A percentile compares a stretch with the other conserved stretches of the same genome.
Evolutionary conservation across 2,329 filamentous ascomycete genomes (phyloP).

Genomic region (Exophiala alcalophila): DNA sequence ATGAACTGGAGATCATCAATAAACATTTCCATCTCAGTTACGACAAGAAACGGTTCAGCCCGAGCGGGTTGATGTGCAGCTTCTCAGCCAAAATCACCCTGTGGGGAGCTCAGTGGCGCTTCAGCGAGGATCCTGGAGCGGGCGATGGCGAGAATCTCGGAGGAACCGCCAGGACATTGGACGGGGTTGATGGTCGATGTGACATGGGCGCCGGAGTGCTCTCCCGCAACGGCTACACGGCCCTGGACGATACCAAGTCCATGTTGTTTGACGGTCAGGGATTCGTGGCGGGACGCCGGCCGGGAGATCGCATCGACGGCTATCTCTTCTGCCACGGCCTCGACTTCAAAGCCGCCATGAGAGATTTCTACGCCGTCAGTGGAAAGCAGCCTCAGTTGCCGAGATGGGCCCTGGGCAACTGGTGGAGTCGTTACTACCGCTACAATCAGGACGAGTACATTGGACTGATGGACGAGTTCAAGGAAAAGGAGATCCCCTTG

Average conservation of each 20-base stretch:
- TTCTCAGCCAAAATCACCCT: conserved; percentile 41
- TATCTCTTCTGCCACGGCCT: conserved; percentile 61
- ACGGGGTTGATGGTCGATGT: conserved; percentile 51
- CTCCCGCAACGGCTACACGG: conserved; percentile 51
- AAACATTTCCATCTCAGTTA: conserved; percentile 56
- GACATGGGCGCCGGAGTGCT: conserved; percentile 52
- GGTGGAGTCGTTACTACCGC: conserved; percentile 63
- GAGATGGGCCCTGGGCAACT: conserved; percentile 60
- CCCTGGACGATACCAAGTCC: conserved; percentile 53
- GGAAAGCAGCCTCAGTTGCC: conserved; percentile 56
- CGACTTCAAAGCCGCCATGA: conserved; percentile 55
- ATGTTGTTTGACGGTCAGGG: conserved; percentile 57
- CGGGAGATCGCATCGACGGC: conserved; percentile 50
- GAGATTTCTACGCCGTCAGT: conserved; percentile 55
- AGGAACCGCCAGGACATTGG: conserved; percentile 55
- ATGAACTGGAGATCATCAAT: conserved; percentile 56
- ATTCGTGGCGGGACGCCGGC: conserved; percentile 46
- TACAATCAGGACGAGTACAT: conserved; percentile 58
- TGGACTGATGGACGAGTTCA: conserved; percentile 56
- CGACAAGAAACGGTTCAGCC: conserved; percentile 55
- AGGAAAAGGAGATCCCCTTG: conserved; percentile 52
- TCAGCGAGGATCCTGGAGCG: conserved; percentile 42
- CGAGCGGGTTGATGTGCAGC: conserved; percentile 49
- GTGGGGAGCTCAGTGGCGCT: conserved; percentile 52
- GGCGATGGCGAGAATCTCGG: conserved; percentile 38